These are phyloP conservation scores for Myxozyma neotropica DNA, from an alignment of 805 yeast species.

Conservation along the genomic window DNA sequence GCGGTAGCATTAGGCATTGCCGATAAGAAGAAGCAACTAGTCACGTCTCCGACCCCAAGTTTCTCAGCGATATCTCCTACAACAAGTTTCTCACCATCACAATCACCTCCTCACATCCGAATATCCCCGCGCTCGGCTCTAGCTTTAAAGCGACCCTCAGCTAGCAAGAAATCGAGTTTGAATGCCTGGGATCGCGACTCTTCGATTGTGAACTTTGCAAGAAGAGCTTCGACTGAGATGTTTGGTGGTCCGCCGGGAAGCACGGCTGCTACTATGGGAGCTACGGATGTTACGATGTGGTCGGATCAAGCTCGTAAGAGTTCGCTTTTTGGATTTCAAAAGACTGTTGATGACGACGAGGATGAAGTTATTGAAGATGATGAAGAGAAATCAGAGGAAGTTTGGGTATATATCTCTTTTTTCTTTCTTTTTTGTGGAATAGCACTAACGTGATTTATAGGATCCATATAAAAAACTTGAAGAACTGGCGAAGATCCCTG, in stretches of 20 bases:
- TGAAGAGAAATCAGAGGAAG: background rate
- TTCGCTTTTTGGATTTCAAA: constrained; percentile 11
- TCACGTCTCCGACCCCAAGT: no score
- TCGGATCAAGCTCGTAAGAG: constrained; percentile 9
- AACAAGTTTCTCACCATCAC: background rate
- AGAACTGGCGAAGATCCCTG: constrained; percentile 29
- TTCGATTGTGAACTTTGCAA: constrained; percentile 12
- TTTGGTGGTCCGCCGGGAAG: background rate
- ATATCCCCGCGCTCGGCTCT: constrained; percentile 1
- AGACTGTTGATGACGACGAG: constrained; percentile 2
- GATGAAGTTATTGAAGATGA: constrained; percentile 1
- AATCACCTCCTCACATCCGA: background rate
- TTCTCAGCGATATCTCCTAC: no score
- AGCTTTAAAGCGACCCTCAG: background rate
- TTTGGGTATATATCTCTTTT: constrained; percentile 11
- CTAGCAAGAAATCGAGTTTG: background rate
- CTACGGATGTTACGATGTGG: background rate
- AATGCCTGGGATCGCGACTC: constrained; percentile 34
- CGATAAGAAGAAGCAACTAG: no score
- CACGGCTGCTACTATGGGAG: background rate
- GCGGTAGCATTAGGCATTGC: no score
- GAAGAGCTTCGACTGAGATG: constrained; percentile 3
- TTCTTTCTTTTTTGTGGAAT: background rate
- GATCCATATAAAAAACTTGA: constrained; percentile 31
- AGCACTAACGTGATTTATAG: background rate